A percentile compares a stretch with the other conserved stretches of the same genome.
phyloP scores from a whole-genome alignment of 805 yeast species.

The Lachancea dasiensis region DNA sequence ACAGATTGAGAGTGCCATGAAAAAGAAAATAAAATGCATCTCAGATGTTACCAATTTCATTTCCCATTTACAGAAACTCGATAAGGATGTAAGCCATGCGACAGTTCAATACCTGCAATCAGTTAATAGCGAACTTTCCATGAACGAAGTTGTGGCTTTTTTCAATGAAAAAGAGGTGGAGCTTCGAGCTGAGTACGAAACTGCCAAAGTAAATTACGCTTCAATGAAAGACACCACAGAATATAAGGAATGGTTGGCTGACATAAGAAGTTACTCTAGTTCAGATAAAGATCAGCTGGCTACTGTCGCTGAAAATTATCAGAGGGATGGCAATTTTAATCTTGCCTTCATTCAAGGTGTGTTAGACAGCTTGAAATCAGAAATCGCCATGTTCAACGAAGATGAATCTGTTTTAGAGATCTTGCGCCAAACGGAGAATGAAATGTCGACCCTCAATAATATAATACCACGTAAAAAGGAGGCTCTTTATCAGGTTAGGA shows the following conservation, averaged over 20 bases:
- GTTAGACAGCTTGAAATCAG: constrained; percentile 44
- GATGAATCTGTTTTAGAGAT: constrained; percentile 36
- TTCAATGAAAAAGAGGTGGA: constrained; percentile 29
- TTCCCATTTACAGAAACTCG: constrained; percentile 21
- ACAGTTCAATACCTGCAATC: constrained; percentile 35
- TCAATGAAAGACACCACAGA: constrained; percentile 25
- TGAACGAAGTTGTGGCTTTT: constrained; percentile 27
- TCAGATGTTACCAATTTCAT: constrained; percentile 19
- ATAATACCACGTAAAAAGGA: constrained; percentile 20
- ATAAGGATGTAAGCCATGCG: constrained; percentile 23
- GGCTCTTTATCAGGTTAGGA: constrained; percentile 26
- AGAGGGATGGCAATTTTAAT: constrained; percentile 33
- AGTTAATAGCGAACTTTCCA: constrained; percentile 33
- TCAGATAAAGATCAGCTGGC: constrained; percentile 38
- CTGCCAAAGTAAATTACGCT: constrained; percentile 26
- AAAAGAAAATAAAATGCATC: constrained; percentile 23
- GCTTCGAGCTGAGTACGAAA: constrained; percentile 24
- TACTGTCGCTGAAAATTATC: constrained; percentile 37
- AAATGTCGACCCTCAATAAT: constrained; percentile 19
- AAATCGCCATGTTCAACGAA: constrained; percentile 33
- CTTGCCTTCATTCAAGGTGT: constrained; percentile 35
- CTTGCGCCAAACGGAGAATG: constrained; percentile 27
- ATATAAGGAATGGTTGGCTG: constrained; percentile 22
- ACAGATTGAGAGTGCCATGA: constrained; percentile 20
- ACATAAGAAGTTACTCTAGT: constrained; percentile 33